These are phyloP conservation scores for Trametes hirsuta DNA, from an alignment of 1,284 basidiomycete species.

Conservation along the genomic window DNA sequence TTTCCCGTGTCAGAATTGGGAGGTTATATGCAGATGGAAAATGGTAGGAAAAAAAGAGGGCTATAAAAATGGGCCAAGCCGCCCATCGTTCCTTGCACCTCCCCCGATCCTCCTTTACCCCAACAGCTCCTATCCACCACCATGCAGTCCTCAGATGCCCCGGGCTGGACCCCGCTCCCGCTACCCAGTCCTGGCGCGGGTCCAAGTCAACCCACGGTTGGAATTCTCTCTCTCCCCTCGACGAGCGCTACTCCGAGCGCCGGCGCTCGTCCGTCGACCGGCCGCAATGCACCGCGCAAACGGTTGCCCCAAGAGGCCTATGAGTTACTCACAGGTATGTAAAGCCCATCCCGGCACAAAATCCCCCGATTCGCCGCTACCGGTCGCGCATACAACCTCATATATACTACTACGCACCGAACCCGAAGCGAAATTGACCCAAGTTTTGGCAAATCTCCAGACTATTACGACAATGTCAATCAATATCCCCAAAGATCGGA, in stretches of 20 bases:
- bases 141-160: neutral
- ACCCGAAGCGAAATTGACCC: neutral
- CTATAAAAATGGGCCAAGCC: neutral
- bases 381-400: too few relatives aligned
- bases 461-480: slow-evolving; percentile 4
- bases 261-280: neutral
- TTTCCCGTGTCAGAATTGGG: neutral
- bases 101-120: neutral
- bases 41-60: neutral
- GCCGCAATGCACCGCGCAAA: neutral
- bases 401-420: neutral
- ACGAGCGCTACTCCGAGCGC: neutral
- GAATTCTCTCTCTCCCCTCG: neutral
- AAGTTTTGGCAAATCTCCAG: neutral
- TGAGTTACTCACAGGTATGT: slow-evolving; percentile 14
- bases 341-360: too few relatives aligned
- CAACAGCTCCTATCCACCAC: neutral
- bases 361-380: neutral
- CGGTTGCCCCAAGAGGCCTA: slow-evolving; percentile 9
- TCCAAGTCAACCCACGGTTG: neutral
- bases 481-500: slow-evolving; percentile 3
- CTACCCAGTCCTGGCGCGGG: neutral
- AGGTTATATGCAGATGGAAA: neutral
- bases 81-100: neutral
- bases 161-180: slow-evolving; percentile 13